Conservation (phyloP, 2,329 filamentous ascomycete genomes). For the Phyllosticta capitalensis region DNA sequence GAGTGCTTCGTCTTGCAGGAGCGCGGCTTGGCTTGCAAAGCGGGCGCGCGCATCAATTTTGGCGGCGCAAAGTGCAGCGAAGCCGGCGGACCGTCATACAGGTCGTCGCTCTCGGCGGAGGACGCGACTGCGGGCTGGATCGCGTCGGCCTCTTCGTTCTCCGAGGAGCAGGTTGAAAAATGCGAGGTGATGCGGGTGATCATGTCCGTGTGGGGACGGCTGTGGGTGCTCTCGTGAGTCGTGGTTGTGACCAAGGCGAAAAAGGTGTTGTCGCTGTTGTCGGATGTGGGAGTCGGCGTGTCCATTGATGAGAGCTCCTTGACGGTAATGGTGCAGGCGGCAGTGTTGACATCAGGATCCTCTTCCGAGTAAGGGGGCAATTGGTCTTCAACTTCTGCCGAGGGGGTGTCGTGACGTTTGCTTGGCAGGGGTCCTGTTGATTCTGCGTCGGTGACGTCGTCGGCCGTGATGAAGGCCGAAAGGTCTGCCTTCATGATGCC, state of each 20-base stretch:
- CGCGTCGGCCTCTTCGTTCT: neutral
- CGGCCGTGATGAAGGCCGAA: neutral
- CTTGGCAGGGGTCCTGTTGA: conserved; percentile 2
- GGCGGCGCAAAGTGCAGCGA: neutral
- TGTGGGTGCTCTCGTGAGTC: neutral
- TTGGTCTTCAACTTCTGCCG: conserved; percentile 1
- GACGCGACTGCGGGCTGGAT: neutral
- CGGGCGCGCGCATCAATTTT: neutral
- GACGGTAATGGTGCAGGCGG: conserved; percentile 11
- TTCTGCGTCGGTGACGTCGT: neutral
- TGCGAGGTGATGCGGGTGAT: neutral
- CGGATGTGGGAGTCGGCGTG: neutral
- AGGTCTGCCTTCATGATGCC: conserved; percentile 5
- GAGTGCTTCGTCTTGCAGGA: neutral
- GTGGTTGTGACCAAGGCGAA: neutral
- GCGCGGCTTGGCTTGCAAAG: neutral
- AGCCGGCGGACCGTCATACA: neutral
- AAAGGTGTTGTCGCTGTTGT: conserved; percentile 3
- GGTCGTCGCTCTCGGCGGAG: neutral
- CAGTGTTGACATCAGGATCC: conserved; percentile 3
- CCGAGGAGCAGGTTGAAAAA: neutral
- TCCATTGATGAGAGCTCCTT: conserved; percentile 7
- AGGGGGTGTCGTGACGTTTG: neutral
- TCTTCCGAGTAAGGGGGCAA: conserved; percentile 5
- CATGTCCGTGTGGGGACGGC: neutral